Evolutionary conservation across 352 stramenopile genomes (phyloP).

Genomic region (Phytophthora colocasiae): DNA sequence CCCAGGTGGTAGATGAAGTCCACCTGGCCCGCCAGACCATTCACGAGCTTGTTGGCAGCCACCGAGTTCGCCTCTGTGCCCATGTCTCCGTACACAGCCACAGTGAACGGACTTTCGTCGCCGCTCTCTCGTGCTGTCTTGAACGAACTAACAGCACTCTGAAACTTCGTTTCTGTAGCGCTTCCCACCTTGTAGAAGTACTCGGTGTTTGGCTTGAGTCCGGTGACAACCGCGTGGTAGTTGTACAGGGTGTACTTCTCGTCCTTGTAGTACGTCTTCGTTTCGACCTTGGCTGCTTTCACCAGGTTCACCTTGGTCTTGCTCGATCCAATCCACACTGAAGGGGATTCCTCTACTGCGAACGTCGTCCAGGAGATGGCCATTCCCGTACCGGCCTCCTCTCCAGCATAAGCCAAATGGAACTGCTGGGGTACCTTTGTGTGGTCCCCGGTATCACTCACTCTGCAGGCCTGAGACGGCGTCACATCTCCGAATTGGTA

Average conservation of each 20-base stretch:
- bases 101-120: constrained; percentile 38
- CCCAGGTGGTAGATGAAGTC: constrained; percentile 56
- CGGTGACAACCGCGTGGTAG: constrained; percentile 34
- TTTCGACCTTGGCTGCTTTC: constrained; percentile 31
- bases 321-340: constrained; percentile 48
- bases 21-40: constrained; percentile 29
- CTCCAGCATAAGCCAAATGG: constrained; percentile 54
- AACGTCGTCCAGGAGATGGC: constrained; percentile 54
- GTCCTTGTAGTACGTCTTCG: constrained; percentile 50
- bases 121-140: constrained; percentile 46
- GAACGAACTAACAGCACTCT: constrained; percentile 46
- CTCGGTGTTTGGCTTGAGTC: constrained; percentile 28
- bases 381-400: constrained; percentile 38
- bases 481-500: constrained; percentile 56
- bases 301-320: constrained; percentile 21
- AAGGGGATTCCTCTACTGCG: constrained; percentile 30
- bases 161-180: constrained; percentile 12
- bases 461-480: constrained; percentile 53
- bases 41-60: constrained; percentile 36
- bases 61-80: constrained; percentile 44
- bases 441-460: constrained; percentile 35
- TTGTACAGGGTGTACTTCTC: constrained; percentile 50
- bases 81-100: constrained; percentile 52
- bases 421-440: constrained; percentile 49
- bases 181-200: constrained; percentile 45